Conservation (phyloP, 768 basidiomycete genomes). For the Guyanaporus albipodus region DNA sequence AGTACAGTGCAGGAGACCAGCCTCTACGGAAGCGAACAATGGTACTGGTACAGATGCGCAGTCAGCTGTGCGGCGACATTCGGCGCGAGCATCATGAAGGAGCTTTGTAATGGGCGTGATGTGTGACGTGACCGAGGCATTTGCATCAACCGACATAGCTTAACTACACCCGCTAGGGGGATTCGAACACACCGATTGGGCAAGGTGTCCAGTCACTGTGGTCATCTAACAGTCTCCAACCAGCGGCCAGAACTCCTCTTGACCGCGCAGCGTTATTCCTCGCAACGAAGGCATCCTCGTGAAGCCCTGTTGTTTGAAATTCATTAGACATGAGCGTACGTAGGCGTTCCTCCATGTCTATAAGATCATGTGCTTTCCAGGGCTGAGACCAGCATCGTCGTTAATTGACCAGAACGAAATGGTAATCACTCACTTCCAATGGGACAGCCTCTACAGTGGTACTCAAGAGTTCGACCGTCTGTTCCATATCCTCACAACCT, state of each 20-base stretch:
- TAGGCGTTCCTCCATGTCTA: slow-evolving; percentile 55
- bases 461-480: slow-evolving; percentile 16
- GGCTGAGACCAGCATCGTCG: slow-evolving; percentile 31
- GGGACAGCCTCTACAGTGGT: slow-evolving; percentile 3
- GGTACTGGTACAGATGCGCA: slow-evolving; percentile 16
- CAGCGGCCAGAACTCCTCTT: slow-evolving; percentile 22
- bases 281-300: neutral
- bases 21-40: too few relatives aligned
- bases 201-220: slow-evolving; percentile 54
- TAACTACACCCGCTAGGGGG: slow-evolving; percentile 5
- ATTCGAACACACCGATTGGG: slow-evolving; percentile 59
- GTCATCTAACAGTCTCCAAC: slow-evolving; percentile 52
- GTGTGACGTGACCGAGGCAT: slow-evolving; percentile 17
- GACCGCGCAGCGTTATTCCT: neutral
- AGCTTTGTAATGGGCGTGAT: slow-evolving; percentile 19
- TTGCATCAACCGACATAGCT: neutral
- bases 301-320: neutral
- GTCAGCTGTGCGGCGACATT: slow-evolving; percentile 8
- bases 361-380: slow-evolving; percentile 50
- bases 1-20: neutral
- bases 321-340: slow-evolving; percentile 30
- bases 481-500: slow-evolving; percentile 20
- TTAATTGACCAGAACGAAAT: neutral
- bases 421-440: slow-evolving; percentile 13
- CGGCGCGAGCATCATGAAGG: slow-evolving; percentile 1